Percentiles rank a stretch among this genome's conserved stretches.
Evolutionary conservation across 352 stramenopile species (phyloP).

Genomic region (Phytophthora megakarya): DNA sequence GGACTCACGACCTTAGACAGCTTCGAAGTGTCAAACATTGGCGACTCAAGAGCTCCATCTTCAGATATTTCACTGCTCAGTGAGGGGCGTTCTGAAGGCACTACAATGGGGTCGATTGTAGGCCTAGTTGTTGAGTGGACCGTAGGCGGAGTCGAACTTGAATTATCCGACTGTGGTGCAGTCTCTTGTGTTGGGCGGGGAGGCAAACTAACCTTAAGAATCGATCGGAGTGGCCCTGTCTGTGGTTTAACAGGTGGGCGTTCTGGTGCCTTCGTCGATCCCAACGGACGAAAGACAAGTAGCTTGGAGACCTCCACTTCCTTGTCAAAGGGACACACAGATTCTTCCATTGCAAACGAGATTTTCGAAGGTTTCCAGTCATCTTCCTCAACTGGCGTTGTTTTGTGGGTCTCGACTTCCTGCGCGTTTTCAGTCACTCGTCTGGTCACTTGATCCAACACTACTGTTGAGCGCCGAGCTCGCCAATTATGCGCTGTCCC

Average conservation of each 20-base stretch:
- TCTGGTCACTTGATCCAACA: constrained; percentile 48
- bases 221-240: constrained; percentile 26
- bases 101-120: constrained; percentile 25
- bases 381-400: constrained; percentile 24
- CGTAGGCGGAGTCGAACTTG: constrained; percentile 14
- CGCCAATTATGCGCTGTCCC: constrained; percentile 48
- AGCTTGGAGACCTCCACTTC: constrained; percentile 46
- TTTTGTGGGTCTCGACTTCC: constrained; percentile 26
- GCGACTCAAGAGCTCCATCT: constrained; percentile 24
- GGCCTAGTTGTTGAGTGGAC: constrained; percentile 27
- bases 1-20: constrained; percentile 37
- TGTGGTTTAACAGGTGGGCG: constrained; percentile 17
- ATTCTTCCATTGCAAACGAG: constrained; percentile 25
- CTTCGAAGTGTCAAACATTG: constrained; percentile 33
- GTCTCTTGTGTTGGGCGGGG: constrained; percentile 3
- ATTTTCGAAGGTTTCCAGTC: constrained; percentile 41
- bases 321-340: constrained; percentile 40
- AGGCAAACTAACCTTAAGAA: constrained; percentile 30
- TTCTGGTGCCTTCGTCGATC: constrained; percentile 25
- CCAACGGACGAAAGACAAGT: constrained; percentile 26
- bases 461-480: constrained; percentile 53
- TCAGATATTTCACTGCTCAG: constrained; percentile 7
- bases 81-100: constrained; percentile 18
- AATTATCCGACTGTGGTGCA: not conserved
- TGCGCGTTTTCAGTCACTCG: constrained; percentile 41